Evolutionary conservation across 768 basidiomycete species (phyloP).

Genomic region (Gloeophyllum trabeum): DNA sequence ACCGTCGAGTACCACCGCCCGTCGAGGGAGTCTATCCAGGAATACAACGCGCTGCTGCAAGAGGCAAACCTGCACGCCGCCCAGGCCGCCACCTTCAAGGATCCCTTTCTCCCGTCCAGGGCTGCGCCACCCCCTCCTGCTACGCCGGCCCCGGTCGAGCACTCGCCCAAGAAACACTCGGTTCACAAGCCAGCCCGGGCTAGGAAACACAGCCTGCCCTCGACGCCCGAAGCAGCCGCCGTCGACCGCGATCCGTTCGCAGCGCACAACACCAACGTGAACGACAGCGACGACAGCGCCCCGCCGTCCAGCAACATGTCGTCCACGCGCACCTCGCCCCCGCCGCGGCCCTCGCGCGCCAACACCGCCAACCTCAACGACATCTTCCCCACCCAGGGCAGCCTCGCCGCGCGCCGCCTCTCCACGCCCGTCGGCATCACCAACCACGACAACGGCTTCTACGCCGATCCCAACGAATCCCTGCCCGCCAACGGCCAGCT

Average conservation of each 20-base stretch:
- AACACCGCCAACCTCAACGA: conserved; percentile 79
- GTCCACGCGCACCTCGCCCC: conserved; percentile 37
- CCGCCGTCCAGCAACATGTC: conserved; percentile 20
- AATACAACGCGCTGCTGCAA: conserved; percentile 63
- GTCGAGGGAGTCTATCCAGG: conserved; percentile 64
- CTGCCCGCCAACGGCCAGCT: conserved; percentile 1
- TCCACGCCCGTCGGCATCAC: conserved; percentile 31
- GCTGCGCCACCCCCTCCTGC: conserved; percentile 32
- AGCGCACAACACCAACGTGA: conserved; percentile 11
- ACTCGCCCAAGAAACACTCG: conserved; percentile 36
- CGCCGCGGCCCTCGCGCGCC: conserved; percentile 72
- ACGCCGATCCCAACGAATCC: conserved; percentile 14
- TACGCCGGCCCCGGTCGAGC: conserved; percentile 16
- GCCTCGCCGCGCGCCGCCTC: conserved; percentile 33
- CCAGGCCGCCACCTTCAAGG: conserved; percentile 30
- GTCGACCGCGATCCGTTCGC: conserved; percentile 54
- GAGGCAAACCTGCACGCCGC: conserved; percentile 47
- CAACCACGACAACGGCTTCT: conserved; percentile 21
- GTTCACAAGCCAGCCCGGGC: conserved; percentile 51
- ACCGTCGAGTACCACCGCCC: conserved; percentile 72
- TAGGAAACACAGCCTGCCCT: conserved; percentile 41
- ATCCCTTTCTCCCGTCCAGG: conserved; percentile 32
- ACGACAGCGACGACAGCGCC: conserved; percentile 18
- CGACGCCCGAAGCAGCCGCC: conserved; percentile 20
- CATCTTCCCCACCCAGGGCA: conserved; percentile 38